Evolutionary conservation across 1,139 yeast genomes (phyloP), one percentile per base, ranked within the genome.

Genomic region (Schwanniomyces etchellsii): DNA sequence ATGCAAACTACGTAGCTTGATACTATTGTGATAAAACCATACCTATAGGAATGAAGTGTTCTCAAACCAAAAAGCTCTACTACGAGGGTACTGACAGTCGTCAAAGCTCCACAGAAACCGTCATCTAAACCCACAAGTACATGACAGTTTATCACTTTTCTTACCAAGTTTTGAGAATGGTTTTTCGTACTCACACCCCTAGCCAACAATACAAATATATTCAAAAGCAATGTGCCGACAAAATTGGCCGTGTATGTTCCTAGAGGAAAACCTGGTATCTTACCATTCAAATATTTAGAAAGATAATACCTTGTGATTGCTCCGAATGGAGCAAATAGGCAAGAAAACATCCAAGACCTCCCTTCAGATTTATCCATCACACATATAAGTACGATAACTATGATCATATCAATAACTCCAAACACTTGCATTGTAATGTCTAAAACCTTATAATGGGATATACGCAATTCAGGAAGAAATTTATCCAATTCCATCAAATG

Each of bases 181-280:
- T 18, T 27, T 2, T 51, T 45, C 2, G 30, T 33, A 1, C 37
- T 31, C 0, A 35, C 26, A 18, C 86, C 77, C 35, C 70, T 43
- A 23, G 50, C 53, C 4, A 80, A 40, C 3, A 83, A 33, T 2
- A 59, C 57, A 15, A 80, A 46, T 0, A 76, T 49, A 0, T 79
- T 70, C 12, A 80, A 47, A 0, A 82, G 28, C 1, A 66, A 25
- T 0, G 78, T 63, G 0, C 83, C 89, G 1, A 59, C 14, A 3
- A 73, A 39, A 45, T 85, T 85, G 5, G 81, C 83, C 0, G 62
- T 27, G 35, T 78, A 78, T 0, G 96, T 86, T 1, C 95, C 95
- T 31, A 66, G 16, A 10, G 81, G 83, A 51, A 78, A 79, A 39
- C 53, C 46, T n/a, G 50, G 41, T 23, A 36, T 31, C 20, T 40